phyloP scores from a whole-genome alignment of 2,329 filamentous ascomycete species.

The Dactylellina haptotyla region DNA sequence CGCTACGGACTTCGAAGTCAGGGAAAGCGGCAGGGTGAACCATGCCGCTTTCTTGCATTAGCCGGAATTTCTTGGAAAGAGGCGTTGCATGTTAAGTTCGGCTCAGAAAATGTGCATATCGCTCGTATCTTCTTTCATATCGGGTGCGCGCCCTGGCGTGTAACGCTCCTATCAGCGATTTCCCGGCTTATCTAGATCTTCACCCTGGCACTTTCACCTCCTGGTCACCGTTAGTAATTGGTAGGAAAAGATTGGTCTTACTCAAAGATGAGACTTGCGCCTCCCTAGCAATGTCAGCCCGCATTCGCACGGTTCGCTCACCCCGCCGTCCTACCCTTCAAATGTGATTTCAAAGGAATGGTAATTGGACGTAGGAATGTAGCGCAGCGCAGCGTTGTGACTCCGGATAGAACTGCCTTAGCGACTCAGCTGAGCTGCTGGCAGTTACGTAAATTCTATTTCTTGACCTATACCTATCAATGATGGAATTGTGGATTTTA shows the following conservation, averaged over 20 bases:
- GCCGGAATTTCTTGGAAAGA: background rate
- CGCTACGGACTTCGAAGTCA: background rate
- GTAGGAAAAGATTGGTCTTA: background rate
- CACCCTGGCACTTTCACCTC: no score
- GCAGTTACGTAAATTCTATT: no score
- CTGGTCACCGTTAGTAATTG: background rate
- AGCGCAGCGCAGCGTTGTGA: no score
- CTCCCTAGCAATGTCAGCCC: conserved; percentile 20
- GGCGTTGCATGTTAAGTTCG: no score
- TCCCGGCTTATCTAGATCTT: background rate
- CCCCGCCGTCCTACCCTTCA: background rate
- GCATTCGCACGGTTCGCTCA: conserved; percentile 29
- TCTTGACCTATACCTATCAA: no score
- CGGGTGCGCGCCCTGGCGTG: background rate
- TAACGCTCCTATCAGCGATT: background rate
- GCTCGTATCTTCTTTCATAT: no score
- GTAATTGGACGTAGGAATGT: conserved; percentile 2
- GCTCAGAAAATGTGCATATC: background rate
- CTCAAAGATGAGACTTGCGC: background rate
- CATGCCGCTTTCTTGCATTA: background rate
- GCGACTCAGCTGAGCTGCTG: no score
- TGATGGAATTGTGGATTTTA: no score
- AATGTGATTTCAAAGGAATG: background rate
- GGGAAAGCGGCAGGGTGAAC: background rate
- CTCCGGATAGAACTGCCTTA: no score